phyloP scores from a whole-genome alignment of 2,329 filamentous ascomycete species.

The Sclerotinia subarctica region DNA sequence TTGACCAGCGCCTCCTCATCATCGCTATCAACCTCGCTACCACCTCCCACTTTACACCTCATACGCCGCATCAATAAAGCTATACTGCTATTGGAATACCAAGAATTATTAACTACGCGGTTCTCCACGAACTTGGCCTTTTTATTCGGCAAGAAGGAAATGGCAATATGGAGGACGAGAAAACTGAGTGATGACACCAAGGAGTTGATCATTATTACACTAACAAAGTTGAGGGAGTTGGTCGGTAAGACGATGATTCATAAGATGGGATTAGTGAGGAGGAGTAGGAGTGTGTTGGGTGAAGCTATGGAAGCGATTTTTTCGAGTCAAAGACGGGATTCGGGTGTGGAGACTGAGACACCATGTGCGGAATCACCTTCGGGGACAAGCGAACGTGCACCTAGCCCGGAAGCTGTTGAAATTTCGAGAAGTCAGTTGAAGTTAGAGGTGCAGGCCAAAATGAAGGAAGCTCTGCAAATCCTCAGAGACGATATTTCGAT shows the following conservation, averaged over 20 bases:
- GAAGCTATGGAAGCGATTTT: constrained; percentile 13
- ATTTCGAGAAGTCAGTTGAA: background rate
- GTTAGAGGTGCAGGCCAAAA: background rate
- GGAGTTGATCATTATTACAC: constrained; percentile 14
- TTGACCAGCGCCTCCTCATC: background rate
- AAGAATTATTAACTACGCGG: constrained; percentile 15
- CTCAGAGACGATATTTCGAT: constrained; percentile 12
- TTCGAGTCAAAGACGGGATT: constrained; percentile 10
- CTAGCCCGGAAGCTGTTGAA: background rate
- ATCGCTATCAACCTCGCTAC: background rate
- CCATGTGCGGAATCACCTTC: background rate
- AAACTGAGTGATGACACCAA: constrained; percentile 18
- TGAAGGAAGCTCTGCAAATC: constrained; percentile 6
- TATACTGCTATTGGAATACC: constrained; percentile 12
- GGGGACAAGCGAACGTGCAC: background rate
- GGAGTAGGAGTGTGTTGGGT: constrained; percentile 11
- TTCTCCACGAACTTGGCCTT: constrained; percentile 18
- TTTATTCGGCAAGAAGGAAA: constrained; percentile 19
- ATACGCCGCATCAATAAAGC: constrained; percentile 12
- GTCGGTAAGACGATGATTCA: constrained; percentile 19
- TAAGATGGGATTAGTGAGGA: constrained; percentile 15
- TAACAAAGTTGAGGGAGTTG: constrained; percentile 20
- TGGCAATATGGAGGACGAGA: constrained; percentile 15
- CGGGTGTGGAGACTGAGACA: background rate
- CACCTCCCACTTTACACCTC: constrained; percentile 6